Percentiles rank a stretch among this genome's conserved stretches.
These are phyloP conservation scores for Scheffersomyces segobiensis DNA, from an alignment of 1,139 yeast genomes.

Conservation along the genomic window DNA sequence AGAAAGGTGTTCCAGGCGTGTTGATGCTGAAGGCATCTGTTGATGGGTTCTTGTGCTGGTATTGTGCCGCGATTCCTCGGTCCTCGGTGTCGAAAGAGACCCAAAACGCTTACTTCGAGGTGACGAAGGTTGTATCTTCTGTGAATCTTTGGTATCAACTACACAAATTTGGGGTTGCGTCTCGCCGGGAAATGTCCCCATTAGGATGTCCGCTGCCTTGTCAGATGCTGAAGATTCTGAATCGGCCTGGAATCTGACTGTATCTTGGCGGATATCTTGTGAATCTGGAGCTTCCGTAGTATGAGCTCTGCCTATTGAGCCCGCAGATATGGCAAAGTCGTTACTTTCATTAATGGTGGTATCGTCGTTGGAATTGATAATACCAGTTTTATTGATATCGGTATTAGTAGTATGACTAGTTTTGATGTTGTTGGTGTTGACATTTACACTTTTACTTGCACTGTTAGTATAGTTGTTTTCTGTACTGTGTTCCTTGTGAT, in stretches of 20 bases:
- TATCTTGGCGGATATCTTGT: not conserved
- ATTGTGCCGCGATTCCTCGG: too few species aligned
- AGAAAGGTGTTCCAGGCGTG: not conserved
- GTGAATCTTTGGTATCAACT: not conserved
- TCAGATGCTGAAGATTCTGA: not conserved
- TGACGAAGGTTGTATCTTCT: not conserved
- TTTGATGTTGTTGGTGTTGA: not conserved
- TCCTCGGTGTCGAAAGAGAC: not conserved
- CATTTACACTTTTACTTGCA: too few species aligned
- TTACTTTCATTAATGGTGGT: not conserved
- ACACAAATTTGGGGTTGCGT: not conserved
- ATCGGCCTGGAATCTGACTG: not conserved
- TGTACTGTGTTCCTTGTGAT: too few species aligned
- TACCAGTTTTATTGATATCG: not conserved
- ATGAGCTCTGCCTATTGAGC: not conserved
- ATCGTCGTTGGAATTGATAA: not conserved
- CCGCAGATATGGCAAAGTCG: not conserved
- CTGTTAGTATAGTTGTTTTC: not conserved
- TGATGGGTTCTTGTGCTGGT: not conserved
- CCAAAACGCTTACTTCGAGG: not conserved
- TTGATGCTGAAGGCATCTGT: not conserved
- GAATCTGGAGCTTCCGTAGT: not conserved
- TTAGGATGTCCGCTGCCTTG: not conserved
- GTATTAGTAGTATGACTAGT: not conserved
- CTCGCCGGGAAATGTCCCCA: not conserved